A percentile compares a stretch with the other conserved stretches of the same genome.
Evolutionary conservation across 148 eudicot species (phyloP).

Genomic region (Nyssa sinensis): DNA sequence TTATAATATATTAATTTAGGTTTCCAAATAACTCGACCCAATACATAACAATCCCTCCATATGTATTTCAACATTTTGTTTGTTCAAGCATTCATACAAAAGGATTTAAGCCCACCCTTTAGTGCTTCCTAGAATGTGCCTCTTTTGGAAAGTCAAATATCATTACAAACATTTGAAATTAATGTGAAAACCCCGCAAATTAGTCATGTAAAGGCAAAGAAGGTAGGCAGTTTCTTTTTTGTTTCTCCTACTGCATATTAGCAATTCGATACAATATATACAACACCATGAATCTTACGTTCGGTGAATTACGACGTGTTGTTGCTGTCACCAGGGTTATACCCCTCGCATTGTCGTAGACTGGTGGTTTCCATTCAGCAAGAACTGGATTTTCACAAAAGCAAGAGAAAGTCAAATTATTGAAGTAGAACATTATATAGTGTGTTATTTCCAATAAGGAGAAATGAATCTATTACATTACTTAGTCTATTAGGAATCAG

Average conservation of each 20-base stretch:
- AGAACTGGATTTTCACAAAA: slow-evolving; percentile 53
- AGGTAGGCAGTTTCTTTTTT: neutral
- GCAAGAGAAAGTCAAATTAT: neutral
- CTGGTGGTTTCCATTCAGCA: slow-evolving; percentile 99
- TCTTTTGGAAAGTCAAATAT: too few species aligned
- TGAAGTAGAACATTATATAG: neutral
- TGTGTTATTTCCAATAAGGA: neutral
- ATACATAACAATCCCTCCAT: neutral
- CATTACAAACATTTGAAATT: neutral
- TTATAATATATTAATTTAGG: too few species aligned
- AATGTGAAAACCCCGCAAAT: neutral
- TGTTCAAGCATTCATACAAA: neutral
- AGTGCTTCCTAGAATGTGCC: too few species aligned
- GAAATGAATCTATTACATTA: neutral
- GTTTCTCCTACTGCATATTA: neutral
- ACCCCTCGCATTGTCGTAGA: slow-evolving; percentile 90
- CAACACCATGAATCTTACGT: slow-evolving; percentile 48
- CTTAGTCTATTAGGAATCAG: slow-evolving; percentile 1
- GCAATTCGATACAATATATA: neutral
- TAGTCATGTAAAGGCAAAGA: neutral
- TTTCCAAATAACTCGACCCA: neutral
- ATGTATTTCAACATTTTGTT: neutral
- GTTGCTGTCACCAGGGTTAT: slow-evolving; percentile 86
- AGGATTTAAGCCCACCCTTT: neutral
- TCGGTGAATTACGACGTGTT: slow-evolving; percentile 96